Base-by-base conservation (phyloP, 306 rosid species). In the Cucurbita pepo region DNA sequence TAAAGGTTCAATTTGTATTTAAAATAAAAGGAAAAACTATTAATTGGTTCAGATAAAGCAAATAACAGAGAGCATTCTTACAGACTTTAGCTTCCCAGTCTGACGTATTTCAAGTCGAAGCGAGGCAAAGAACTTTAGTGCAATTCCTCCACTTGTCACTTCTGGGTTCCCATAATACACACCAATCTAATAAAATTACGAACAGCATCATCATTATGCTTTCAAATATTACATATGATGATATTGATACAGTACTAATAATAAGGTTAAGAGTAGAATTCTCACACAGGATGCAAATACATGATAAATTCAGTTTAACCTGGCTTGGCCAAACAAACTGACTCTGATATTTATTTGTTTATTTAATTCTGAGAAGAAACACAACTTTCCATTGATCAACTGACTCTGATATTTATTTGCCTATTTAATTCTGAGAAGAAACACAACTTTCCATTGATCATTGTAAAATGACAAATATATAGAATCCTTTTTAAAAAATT, bases 61-160 rank as follows among this genome's bases (percentile, higher is more conserved):
- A 48, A 61, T 10, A 56, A 72, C 38, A 79, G 84, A 38, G 25
- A 66, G 64, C 55, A 84, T 80, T 73, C 99, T 94, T 89, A 94
- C 99, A 81, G 97, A 94, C 81, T 94, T 94, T 73, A 94, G 89
- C 95, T 94, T 94, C 90, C 99, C 99, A 16, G 70, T 86, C 61
- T 96, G 50, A 74, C 99, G 97, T 84, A 94, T 85, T 89, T 94
- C 99, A 53, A 94, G 90, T 73, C 99, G 85, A 77, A 94, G 80
- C 18, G 97, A 94, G n/a, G 99, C 99, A 82, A 94, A 94, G 83
- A 94, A 94, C 86, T 94, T 94, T 62, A 94, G 80, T 34, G 99
- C 99, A 78, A 94, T 94, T 78, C 99, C 99, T 74, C 99, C 99
- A 83, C 97, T 91, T 48, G 99, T 91, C 81, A 94, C 99, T 86